A percentile compares a stretch with the other conserved stretches of the same genome.
phyloP scores from a whole-genome alignment of 106 monocot genomes.

The Alisma plantagoaquatica region DNA sequence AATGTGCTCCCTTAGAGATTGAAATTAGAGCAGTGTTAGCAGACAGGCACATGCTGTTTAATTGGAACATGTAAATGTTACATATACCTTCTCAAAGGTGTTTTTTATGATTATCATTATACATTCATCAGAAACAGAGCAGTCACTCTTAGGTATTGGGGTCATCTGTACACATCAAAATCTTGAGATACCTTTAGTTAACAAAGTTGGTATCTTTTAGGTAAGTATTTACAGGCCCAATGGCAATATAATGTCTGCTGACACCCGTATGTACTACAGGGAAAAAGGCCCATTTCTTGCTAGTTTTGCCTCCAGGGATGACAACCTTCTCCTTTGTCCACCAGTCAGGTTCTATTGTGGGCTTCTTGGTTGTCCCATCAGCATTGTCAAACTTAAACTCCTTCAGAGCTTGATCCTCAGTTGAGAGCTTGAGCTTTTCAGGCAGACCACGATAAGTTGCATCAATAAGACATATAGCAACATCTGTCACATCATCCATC shows the following conservation, averaged over 20 bases:
- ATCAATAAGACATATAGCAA: slow-evolving; percentile 12
- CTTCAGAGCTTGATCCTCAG: slow-evolving; percentile 22
- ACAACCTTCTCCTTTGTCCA: slow-evolving; percentile 56
- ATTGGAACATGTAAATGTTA: too few relatives aligned
- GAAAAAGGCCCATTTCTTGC: slow-evolving; percentile 64
- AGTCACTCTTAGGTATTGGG: too few relatives aligned
- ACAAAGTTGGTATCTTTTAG: too few relatives aligned
- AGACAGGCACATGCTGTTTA: too few relatives aligned
- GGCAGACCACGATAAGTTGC: slow-evolving; percentile 32
- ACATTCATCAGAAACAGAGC: too few relatives aligned
- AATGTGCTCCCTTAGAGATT: too few relatives aligned
- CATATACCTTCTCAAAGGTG: too few relatives aligned
- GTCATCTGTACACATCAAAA: too few relatives aligned
- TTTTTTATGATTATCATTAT: too few relatives aligned
- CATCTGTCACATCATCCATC: not conserved
- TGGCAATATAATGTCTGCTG: slow-evolving; percentile 34
- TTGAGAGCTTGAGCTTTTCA: slow-evolving; percentile 26
- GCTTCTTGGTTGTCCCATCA: slow-evolving; percentile 25
- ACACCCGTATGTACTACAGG: slow-evolving; percentile 44
- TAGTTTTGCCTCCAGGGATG: slow-evolving; percentile 6
- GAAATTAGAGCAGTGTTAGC: too few relatives aligned
- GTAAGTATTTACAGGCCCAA: too few relatives aligned
- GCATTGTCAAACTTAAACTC: slow-evolving; percentile 74
- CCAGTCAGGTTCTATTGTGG: slow-evolving; percentile 46
- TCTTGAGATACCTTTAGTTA: too few relatives aligned